phyloP scores from a whole-genome alignment of 495 filamentous ascomycete species.

The Penicillium arizonense region DNA sequence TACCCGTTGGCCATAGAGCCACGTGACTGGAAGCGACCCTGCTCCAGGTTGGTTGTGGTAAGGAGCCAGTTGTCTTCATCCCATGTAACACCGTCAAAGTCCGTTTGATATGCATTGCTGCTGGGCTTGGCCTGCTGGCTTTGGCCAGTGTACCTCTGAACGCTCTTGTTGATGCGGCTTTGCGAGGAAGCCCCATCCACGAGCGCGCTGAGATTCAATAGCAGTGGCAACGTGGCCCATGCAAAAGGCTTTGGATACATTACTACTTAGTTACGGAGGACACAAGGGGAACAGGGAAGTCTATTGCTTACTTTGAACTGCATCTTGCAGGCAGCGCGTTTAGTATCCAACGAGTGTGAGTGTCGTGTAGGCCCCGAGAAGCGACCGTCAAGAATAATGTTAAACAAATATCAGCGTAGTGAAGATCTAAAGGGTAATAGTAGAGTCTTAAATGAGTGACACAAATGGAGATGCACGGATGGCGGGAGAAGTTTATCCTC shows the following conservation, averaged over 20 bases:
- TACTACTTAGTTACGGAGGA: background rate
- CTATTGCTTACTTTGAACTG: conserved; percentile 16
- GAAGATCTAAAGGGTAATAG: too few species aligned
- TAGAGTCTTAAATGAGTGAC: too few species aligned
- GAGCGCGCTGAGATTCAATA: conserved; percentile 8
- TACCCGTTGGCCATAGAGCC: conserved; percentile 65
- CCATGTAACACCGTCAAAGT: conserved; percentile 56
- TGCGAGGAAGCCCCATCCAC: conserved; percentile 5
- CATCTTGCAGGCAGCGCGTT: conserved; percentile 13
- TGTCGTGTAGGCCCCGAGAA: too few species aligned
- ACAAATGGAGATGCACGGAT: too few species aligned
- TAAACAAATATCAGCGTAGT: too few species aligned
- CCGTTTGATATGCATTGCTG: conserved; percentile 41
- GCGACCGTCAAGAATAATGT: too few species aligned
- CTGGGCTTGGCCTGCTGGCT: conserved; percentile 10
- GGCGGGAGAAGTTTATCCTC: too few species aligned
- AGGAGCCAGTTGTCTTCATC: conserved; percentile 63
- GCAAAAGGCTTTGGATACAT: conserved; percentile 1
- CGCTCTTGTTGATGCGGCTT: conserved; percentile 10
- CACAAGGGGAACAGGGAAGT: too few species aligned
- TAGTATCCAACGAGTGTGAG: too few species aligned
- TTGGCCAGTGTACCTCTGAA: conserved; percentile 13
- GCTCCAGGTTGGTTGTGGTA: conserved; percentile 51
- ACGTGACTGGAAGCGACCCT: conserved; percentile 62
- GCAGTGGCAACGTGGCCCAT: conserved; percentile 14